Evolutionary conservation across 2,329 filamentous ascomycete species (phyloP).

Genomic region (Aspergillus pseudonomiae): DNA sequence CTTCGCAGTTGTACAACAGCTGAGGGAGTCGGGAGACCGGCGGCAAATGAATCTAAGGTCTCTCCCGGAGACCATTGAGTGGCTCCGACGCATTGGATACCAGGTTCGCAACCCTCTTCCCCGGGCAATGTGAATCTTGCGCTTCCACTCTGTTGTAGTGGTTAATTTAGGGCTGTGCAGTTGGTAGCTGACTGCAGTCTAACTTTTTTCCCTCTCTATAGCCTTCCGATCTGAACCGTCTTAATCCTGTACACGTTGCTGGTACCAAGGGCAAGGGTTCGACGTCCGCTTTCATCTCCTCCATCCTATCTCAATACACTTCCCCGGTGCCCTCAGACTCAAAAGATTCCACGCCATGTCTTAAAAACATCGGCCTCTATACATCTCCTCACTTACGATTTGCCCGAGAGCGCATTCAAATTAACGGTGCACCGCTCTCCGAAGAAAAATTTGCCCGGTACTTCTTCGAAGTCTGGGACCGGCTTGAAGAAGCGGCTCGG

Average conservation of each 20-base stretch:
- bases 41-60: conserved; percentile 72
- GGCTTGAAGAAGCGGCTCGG: conserved; percentile 57
- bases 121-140: not conserved
- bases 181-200: conserved; percentile 7
- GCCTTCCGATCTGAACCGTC: conserved; percentile 62
- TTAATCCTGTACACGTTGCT: conserved; percentile 78
- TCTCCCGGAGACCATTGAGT: conserved; percentile 79
- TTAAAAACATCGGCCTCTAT: conserved; percentile 72
- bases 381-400: conserved; percentile 84
- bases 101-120: conserved; percentile 55
- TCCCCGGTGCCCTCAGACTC: conserved; percentile 41
- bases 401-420: conserved; percentile 80
- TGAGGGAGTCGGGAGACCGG: conserved; percentile 67
- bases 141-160: not conserved
- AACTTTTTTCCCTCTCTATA: conserved; percentile 33
- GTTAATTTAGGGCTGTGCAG: not conserved
- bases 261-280: conserved; percentile 96
- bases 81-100: conserved; percentile 76
- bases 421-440: conserved; percentile 72
- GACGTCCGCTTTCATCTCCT: conserved; percentile 80
- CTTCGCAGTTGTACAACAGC: conserved; percentile 73
- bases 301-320: conserved; percentile 70
- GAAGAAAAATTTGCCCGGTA: conserved; percentile 71
- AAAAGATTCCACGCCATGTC: conserved; percentile 34
- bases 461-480: conserved; percentile 85